Conservation (phyloP, 345 rosid species). For the Linum trigynum region DNA sequence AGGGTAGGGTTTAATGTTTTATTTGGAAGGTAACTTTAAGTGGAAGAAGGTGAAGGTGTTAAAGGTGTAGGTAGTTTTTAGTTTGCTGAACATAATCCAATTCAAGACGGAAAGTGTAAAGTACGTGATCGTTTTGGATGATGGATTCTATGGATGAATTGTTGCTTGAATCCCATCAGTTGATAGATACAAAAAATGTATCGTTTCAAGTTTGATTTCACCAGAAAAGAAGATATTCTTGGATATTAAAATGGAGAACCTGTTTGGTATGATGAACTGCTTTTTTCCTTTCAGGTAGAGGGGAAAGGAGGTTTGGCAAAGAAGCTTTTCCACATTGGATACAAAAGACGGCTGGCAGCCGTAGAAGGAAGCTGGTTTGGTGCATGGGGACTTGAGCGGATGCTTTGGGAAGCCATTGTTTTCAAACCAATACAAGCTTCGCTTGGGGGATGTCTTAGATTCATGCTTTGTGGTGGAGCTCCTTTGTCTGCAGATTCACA, state of each 20-base stretch:
- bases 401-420: constrained; percentile 58
- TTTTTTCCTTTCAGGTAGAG: constrained; percentile 41
- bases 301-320: constrained; percentile 66
- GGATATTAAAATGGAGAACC: background rate
- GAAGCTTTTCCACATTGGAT: constrained; percentile 57
- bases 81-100: too few relatives aligned
- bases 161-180: too few relatives aligned
- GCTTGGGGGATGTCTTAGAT: constrained; percentile 68
- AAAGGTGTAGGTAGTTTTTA: too few relatives aligned
- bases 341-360: constrained; percentile 59
- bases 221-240: too few relatives aligned
- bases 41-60: too few relatives aligned
- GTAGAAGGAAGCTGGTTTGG: constrained; percentile 91
- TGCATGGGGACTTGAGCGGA: constrained; percentile 77
- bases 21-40: too few relatives aligned
- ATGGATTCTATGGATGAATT: too few relatives aligned
- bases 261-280: background rate
- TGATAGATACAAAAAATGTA: too few relatives aligned
- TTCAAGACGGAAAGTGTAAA: too few relatives aligned
- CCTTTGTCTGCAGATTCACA: constrained; percentile 80
- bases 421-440: constrained; percentile 54
- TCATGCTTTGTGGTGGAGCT: constrained; percentile 86
- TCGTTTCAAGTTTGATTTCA: too few relatives aligned
- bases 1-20: constrained; percentile 30
- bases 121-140: too few relatives aligned